Conservation (phyloP, 192 early-diverging fungal species). For the Spizellomyces sp. region DNA sequence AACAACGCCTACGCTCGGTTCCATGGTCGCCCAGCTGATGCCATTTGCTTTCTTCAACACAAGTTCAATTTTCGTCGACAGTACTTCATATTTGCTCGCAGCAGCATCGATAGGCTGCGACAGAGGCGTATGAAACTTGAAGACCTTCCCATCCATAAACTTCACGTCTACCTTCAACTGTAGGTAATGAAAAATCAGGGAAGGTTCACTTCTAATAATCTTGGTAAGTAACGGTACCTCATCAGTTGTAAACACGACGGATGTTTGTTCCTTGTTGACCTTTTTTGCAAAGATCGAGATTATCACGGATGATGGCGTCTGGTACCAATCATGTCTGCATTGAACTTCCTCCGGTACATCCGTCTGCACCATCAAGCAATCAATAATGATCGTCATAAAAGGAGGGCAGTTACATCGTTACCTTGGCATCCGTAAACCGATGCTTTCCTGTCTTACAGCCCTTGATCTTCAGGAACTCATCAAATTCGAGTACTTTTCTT, state of each 20-base stretch:
- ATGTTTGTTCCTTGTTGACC: conserved; percentile 69
- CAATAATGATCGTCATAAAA: too few relatives aligned
- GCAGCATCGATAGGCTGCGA: conserved; percentile 75
- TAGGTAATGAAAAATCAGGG: not conserved
- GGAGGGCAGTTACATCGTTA: not conserved
- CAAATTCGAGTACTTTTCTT: conserved; percentile 95
- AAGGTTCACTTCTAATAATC: not conserved
- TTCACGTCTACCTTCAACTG: conserved; percentile 74
- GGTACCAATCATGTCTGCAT: conserved; percentile 94
- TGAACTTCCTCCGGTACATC: conserved; percentile 55
- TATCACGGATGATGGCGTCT: conserved; percentile 81
- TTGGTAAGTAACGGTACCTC: conserved; percentile 38
- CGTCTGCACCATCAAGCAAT: not conserved
- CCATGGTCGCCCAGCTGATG: conserved; percentile 80
- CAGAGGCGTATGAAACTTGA: conserved; percentile 68
- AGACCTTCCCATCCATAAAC: conserved; percentile 76
- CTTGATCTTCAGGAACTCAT: conserved; percentile 93
- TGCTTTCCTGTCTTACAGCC: conserved; percentile 92
- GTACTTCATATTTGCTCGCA: conserved; percentile 70
- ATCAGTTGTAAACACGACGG: conserved; percentile 67
- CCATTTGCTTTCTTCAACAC: conserved; percentile 85
- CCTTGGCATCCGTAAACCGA: conserved; percentile 70
- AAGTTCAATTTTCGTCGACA: conserved; percentile 96
- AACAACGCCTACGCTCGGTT: conserved; percentile 62
- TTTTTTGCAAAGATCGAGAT: conserved; percentile 95